Evolutionary conservation across 306 rosid genomes (phyloP).

Genomic region (Cucurbita pepo): DNA sequence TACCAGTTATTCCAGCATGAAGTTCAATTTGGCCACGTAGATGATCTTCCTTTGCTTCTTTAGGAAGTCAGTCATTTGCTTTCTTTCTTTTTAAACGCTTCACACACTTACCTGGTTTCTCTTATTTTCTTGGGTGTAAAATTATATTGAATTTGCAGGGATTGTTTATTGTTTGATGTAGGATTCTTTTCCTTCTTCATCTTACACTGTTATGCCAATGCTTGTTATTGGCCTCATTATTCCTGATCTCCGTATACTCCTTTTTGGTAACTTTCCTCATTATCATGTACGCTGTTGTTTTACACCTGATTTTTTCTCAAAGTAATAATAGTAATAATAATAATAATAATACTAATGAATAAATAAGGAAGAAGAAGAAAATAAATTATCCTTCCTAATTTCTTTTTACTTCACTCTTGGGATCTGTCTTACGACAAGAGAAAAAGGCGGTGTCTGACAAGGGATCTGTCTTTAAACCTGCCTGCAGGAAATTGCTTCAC

Average conservation of each 20-base stretch:
- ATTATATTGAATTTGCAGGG: not conserved
- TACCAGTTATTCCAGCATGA: not conserved
- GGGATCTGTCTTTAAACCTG: conserved; percentile 9
- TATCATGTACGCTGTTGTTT: not conserved
- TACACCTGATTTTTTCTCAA: not conserved
- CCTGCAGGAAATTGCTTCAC: conserved; percentile 71
- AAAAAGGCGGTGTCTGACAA: not conserved
- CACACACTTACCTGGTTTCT: not conserved
- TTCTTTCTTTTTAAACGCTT: not conserved
- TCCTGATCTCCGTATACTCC: not conserved
- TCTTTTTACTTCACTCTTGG: not conserved
- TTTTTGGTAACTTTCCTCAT: not conserved
- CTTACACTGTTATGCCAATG: not conserved
- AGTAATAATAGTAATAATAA: not conserved
- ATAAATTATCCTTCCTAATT: not conserved
- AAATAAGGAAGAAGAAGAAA: not conserved
- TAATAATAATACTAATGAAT: too few relatives aligned
- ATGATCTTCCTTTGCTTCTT: not conserved
- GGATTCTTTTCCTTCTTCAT: not conserved
- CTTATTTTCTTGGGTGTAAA: not conserved
- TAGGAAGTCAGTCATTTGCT: not conserved
- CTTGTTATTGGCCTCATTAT: not conserved
- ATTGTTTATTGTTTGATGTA: not conserved
- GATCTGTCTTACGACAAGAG: not conserved
- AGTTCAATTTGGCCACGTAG: not conserved